phyloP scores from a whole-genome alignment of 202 grass and related monocot species.

The Eragrostis tef region DNA sequence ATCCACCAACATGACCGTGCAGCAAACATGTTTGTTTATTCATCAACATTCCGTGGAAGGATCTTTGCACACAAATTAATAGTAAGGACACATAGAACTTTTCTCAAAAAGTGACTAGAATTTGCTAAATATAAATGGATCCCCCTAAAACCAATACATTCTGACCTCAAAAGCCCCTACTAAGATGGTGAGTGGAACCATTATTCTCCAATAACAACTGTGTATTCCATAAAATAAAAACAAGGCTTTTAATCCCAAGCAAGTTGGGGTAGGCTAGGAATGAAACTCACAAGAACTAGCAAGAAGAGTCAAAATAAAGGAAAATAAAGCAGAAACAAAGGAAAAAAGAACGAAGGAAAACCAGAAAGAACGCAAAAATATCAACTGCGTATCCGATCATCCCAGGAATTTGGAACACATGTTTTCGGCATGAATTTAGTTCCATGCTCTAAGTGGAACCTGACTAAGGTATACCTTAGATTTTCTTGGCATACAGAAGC shows the following conservation, averaged over 20 bases:
- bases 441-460: not conserved
- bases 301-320: no score
- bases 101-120: not conserved
- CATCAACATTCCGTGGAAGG: not conserved
- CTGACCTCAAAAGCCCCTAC: not conserved
- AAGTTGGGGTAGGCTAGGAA: no score
- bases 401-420: not conserved
- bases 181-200: not conserved
- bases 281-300: no score
- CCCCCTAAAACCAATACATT: no score
- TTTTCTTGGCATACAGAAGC: not conserved
- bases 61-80: not conserved
- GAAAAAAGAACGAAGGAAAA: no score
- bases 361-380: no score
- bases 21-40: constrained; percentile 31
- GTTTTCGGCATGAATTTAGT: not conserved
- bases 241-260: no score
- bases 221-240: no score
- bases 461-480: not conserved
- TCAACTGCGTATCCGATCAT: not conserved
- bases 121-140: not conserved
- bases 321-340: no score
- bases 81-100: not conserved
- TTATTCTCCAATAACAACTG: not conserved
- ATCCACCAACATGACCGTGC: constrained; percentile 15